Percentiles rank a stretch among this genome's conserved stretches.
Evolutionary conservation across 164 flowering plant species (phyloP).

Genomic region (grape (Vitis vinifera)): DNA sequence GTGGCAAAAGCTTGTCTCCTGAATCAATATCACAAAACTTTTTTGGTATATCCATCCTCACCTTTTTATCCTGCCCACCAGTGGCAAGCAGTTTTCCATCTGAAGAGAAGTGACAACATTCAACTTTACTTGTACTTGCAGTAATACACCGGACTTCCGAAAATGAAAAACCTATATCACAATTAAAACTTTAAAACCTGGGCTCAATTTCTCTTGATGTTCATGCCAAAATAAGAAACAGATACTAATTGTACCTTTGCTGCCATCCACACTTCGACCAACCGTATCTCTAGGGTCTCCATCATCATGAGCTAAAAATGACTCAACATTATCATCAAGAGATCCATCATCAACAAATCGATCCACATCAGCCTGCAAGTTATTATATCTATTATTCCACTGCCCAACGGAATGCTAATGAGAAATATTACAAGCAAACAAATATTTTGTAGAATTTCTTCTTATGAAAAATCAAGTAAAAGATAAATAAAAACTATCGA

Average conservation of each 20-base stretch:
- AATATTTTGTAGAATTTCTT: not conserved
- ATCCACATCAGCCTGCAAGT: constrained; percentile 48
- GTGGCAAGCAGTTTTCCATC: constrained; percentile 56
- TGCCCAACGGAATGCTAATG: not conserved
- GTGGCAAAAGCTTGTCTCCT: too few relatives aligned
- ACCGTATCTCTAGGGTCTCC: constrained; percentile 39
- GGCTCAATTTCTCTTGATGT: not conserved
- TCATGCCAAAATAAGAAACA: not conserved
- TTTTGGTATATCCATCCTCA: constrained; percentile 1
- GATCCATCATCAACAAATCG: constrained; percentile 46
- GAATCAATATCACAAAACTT: not conserved
- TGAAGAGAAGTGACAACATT: constrained; percentile 46
- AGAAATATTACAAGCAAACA: not conserved
- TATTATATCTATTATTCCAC: not conserved
- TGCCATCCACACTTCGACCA: constrained; percentile 24
- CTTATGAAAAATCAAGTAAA: not conserved
- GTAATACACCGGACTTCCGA: constrained; percentile 27
- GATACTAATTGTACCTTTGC: constrained; percentile 35
- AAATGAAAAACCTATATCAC: constrained; percentile 34
- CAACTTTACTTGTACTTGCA: constrained; percentile 33
- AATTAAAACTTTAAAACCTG: not conserved
- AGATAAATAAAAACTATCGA: not conserved
- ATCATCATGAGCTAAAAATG: constrained; percentile 49
- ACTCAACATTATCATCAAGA: constrained; percentile 51
- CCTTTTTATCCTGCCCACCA: constrained; percentile 53